Percentiles rank a stretch among this genome's conserved stretches.
Conservation (phyloP, 2,329 filamentous ascomycete genomes). For the Mariannaea sp. region DNA sequence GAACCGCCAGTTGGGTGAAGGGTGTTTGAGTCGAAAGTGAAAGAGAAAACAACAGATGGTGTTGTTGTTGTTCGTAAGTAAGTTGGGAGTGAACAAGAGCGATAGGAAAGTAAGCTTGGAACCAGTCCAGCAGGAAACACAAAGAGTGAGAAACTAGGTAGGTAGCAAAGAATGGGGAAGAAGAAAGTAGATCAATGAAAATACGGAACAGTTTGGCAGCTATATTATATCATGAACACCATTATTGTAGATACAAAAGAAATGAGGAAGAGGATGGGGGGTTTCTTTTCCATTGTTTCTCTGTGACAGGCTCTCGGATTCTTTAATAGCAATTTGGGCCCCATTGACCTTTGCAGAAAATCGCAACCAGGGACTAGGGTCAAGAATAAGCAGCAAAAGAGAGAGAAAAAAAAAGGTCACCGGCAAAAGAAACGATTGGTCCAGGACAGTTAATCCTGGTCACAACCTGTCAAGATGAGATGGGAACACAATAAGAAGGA, state of each 20-base stretch:
- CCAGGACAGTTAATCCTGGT: constrained; percentile 2
- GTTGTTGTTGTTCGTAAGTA: constrained; percentile 1
- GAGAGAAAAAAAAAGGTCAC: constrained; percentile 16
- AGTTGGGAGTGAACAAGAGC: constrained; percentile 6
- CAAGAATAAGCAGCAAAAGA: constrained; percentile 11
- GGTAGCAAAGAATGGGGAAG: constrained; percentile 23
- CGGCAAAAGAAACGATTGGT: neutral
- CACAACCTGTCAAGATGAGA: constrained; percentile 5
- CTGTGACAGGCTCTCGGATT: constrained; percentile 26
- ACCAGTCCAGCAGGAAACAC: constrained; percentile 20
- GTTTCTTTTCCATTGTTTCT: constrained; percentile 19
- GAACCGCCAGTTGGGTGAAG: neutral
- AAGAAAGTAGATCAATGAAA: constrained; percentile 25
- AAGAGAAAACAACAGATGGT: constrained; percentile 1
- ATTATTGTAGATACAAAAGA: constrained; percentile 32
- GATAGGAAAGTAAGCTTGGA: constrained; percentile 19
- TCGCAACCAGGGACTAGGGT: constrained; percentile 19
- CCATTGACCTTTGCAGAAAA: constrained; percentile 7
- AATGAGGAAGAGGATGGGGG: constrained; percentile 20
- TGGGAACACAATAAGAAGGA: neutral
- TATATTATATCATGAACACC: constrained; percentile 34
- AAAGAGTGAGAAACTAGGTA: constrained; percentile 21
- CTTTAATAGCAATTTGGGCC: constrained; percentile 33
- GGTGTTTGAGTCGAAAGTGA: neutral
- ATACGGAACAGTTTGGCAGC: constrained; percentile 28